Evolutionary conservation across 2,329 filamentous ascomycete genomes (phyloP).

Genomic region (Ophiocordyceps camponoti-rufipedis): DNA sequence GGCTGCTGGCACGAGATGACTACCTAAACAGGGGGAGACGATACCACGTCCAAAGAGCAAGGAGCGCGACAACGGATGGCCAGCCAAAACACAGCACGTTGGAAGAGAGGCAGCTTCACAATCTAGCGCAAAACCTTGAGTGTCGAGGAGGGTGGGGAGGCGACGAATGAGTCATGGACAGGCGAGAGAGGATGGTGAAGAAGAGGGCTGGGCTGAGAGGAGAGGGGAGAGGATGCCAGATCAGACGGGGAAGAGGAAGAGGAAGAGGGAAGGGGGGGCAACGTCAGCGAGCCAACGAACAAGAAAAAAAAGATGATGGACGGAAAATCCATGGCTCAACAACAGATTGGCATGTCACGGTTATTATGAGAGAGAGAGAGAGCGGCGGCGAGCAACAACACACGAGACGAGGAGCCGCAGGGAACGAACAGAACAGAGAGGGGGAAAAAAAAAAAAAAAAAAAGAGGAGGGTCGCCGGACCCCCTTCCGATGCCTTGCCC

Average conservation of each 20-base stretch:
- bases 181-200: constrained; percentile 6
- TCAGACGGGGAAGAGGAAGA: too few relatives aligned
- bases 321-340: too few relatives aligned
- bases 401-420: constrained; percentile 7
- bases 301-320: too few relatives aligned
- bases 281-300: too few relatives aligned
- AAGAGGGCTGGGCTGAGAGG: constrained; percentile 7
- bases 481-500: too few relatives aligned
- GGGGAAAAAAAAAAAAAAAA: constrained; percentile 9
- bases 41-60: too few relatives aligned
- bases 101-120: neutral
- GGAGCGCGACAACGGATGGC: constrained; percentile 13
- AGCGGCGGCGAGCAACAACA: constrained; percentile 2
- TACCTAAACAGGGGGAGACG: too few relatives aligned
- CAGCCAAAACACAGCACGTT: constrained; percentile 5
- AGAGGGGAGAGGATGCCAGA: neutral
- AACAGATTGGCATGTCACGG: too few relatives aligned
- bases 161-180: constrained; percentile 14
- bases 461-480: constrained; percentile 1
- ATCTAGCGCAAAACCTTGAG: neutral
- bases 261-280: too few relatives aligned
- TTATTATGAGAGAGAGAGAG: too few relatives aligned
- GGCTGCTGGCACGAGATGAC: too few relatives aligned
- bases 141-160: neutral
- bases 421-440: constrained; percentile 5